These are phyloP conservation scores for Neofusicoccum umdonicola DNA, from an alignment of 2,329 filamentous ascomycete species.

Conservation along the genomic window DNA sequence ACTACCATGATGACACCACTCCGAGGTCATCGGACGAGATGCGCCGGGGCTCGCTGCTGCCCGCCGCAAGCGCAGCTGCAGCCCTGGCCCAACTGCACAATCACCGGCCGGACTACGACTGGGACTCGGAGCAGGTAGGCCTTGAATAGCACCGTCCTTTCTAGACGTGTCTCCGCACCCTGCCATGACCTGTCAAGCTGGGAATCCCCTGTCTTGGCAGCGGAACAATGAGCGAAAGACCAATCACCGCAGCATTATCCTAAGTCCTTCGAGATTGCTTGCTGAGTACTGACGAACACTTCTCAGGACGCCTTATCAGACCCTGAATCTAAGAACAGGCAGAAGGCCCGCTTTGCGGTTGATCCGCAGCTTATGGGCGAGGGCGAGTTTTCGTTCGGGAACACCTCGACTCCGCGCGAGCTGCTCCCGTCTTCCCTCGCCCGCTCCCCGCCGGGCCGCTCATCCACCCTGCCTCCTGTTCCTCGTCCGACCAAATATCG, in stretches of 20 bases:
- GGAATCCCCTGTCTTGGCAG: slow-evolving; percentile 20
- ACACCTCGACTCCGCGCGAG: slow-evolving; percentile 63
- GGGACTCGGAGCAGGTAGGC: slow-evolving; percentile 71
- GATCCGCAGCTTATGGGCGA: slow-evolving; percentile 22
- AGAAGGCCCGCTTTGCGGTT: slow-evolving; percentile 39
- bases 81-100: slow-evolving; percentile 82
- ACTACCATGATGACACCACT: slow-evolving; percentile 66
- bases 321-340: slow-evolving; percentile 36
- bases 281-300: neutral
- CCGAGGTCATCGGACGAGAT: slow-evolving; percentile 69
- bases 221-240: slow-evolving; percentile 20
- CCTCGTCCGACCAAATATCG: slow-evolving; percentile 71
- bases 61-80: slow-evolving; percentile 75
- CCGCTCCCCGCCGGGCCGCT: slow-evolving; percentile 80
- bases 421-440: slow-evolving; percentile 78
- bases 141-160: slow-evolving; percentile 23
- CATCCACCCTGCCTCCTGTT: slow-evolving; percentile 81
- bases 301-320: slow-evolving; percentile 38
- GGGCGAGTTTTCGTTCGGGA: slow-evolving; percentile 6
- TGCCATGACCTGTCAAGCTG: slow-evolving; percentile 13
- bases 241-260: neutral
- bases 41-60: slow-evolving; percentile 61
- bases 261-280: neutral
- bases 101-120: slow-evolving; percentile 72
- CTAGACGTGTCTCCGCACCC: slow-evolving; percentile 32